These are phyloP conservation scores for Linum lewisii DNA, from an alignment of 345 rosid species.

Conservation along the genomic window DNA sequence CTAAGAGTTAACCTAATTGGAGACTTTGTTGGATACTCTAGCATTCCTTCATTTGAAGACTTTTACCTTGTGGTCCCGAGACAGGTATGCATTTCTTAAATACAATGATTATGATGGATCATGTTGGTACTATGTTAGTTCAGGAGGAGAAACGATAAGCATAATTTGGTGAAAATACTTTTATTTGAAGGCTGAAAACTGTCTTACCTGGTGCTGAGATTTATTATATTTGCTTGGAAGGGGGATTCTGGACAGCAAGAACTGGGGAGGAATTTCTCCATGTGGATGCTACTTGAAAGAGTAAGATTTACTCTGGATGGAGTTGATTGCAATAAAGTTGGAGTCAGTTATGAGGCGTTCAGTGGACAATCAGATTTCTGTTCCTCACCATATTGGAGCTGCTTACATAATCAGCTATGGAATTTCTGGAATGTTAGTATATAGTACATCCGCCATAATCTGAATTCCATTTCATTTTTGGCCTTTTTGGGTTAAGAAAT, in stretches of 20 bases:
- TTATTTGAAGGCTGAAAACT: too few relatives aligned
- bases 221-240: constrained; percentile 19
- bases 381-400: constrained; percentile 81
- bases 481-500: too few relatives aligned
- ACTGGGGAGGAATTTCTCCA: constrained; percentile 60
- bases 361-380: constrained; percentile 78
- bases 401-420: constrained; percentile 93
- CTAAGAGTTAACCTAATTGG: constrained; percentile 83
- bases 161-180: too few relatives aligned
- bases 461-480: background rate
- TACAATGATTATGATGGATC: too few relatives aligned
- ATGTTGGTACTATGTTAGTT: too few relatives aligned
- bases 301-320: constrained; percentile 87
- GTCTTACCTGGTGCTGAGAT: too few relatives aligned
- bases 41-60: constrained; percentile 74
- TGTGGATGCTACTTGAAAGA: constrained; percentile 98
- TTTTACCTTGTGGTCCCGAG: constrained; percentile 77
- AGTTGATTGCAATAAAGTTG: constrained; percentile 79
- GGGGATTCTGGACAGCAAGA: constrained; percentile 49
- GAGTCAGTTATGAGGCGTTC: constrained; percentile 79
- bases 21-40: constrained; percentile 80
- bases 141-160: too few relatives aligned
- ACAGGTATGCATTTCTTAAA: constrained; percentile 53
- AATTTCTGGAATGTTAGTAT: constrained; percentile 67
- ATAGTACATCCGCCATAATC: constrained; percentile 4